phyloP scores from a whole-genome alignment of 139 green algal species.

The Chlamydomonas sphaeroides region DNA sequence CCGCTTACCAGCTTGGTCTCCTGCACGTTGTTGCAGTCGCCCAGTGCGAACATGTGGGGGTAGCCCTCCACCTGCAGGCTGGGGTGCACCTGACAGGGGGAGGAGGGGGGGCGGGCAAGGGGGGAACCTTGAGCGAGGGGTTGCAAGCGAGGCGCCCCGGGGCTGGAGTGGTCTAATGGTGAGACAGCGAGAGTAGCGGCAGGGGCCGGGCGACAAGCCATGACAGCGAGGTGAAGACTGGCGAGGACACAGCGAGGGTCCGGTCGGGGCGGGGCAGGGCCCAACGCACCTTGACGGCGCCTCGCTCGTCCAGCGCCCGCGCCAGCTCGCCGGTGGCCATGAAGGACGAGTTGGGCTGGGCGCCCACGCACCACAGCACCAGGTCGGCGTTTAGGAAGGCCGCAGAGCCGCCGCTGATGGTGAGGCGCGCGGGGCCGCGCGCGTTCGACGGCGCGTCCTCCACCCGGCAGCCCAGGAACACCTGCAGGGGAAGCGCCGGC shows the following conservation, averaged over 20 bases:
- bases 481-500: no score
- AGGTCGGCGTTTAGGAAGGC: slow-evolving; percentile 7
- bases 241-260: no score
- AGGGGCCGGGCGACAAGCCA: no score
- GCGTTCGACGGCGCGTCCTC: no score
- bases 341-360: slow-evolving; percentile 2
- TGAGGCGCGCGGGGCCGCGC: not conserved
- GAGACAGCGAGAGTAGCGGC: no score
- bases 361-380: slow-evolving; percentile 33
- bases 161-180: no score
- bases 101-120: not conserved
- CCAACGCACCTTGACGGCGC: slow-evolving; percentile 2
- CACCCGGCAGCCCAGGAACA: not conserved
- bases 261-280: no score
- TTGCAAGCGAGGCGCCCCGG: no score
- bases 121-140: no score
- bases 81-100: not conserved
- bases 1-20: slow-evolving; percentile 27
- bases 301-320: not conserved
- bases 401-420: not conserved
- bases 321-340: not conserved
- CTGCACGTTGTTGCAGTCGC: slow-evolving; percentile 26
- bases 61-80: slow-evolving; percentile 24
- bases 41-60: slow-evolving; percentile 36
- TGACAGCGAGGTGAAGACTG: no score